These are phyloP conservation scores for Kwoniella europaea DNA, from an alignment of 768 basidiomycete genomes.

Conservation along the genomic window DNA sequence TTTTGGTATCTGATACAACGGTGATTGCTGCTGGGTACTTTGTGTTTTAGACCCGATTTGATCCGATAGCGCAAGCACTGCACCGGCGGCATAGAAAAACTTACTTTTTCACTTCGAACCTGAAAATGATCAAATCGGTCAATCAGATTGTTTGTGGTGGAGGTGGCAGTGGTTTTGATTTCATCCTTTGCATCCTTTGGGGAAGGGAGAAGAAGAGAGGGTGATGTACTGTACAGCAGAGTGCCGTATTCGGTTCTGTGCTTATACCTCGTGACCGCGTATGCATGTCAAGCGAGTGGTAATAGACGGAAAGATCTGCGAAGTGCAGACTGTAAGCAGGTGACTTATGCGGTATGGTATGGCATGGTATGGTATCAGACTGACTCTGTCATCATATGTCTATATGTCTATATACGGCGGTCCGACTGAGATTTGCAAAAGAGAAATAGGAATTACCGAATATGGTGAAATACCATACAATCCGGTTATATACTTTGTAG, in stretches of 20 bases:
- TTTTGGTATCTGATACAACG: not conserved
- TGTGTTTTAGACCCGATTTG: not conserved
- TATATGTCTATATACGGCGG: constrained; percentile 2
- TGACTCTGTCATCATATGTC: not conserved
- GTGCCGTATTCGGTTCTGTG: too few relatives aligned
- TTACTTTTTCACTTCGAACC: too few relatives aligned
- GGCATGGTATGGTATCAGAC: not conserved
- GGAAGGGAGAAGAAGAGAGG: not conserved
- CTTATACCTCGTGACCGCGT: not conserved
- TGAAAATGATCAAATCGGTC: too few relatives aligned
- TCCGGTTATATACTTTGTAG: not conserved
- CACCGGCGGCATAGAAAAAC: not conserved
- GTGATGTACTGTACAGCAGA: too few relatives aligned
- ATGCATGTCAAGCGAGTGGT: not conserved
- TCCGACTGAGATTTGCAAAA: not conserved
- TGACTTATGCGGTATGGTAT: not conserved
- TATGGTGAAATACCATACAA: not conserved
- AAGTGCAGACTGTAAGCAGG: not conserved
- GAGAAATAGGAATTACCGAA: constrained; percentile 5
- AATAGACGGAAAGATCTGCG: not conserved
- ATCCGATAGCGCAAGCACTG: not conserved
- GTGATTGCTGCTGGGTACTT: not conserved
- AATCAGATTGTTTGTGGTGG: too few relatives aligned
- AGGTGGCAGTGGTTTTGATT: too few relatives aligned
- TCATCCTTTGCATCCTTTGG: not conserved